A percentile compares a stretch with the other conserved stretches of the same genome.
phyloP scores from a whole-genome alignment of 139 green algal species.

The Chlorella sp. region DNA sequence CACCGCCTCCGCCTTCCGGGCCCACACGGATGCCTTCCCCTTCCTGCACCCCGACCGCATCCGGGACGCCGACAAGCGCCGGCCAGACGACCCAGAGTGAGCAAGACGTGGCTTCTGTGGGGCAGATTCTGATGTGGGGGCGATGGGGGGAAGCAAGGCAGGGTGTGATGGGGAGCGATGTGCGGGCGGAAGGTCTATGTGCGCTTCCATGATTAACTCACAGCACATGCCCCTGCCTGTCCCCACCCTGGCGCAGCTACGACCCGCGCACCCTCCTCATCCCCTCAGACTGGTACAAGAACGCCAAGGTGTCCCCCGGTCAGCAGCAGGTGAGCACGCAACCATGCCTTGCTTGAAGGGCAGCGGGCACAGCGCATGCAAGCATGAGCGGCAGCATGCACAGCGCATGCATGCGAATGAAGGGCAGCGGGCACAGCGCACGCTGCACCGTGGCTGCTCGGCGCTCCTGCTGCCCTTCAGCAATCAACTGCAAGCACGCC shows the following conservation, averaged over 20 bases:
- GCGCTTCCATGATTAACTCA: too few relatives aligned
- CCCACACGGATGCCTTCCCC: slow-evolving; percentile 63
- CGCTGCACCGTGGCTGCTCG: too few relatives aligned
- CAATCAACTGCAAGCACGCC: too few relatives aligned
- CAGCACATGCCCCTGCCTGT: not conserved
- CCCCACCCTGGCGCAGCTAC: slow-evolving; percentile 47
- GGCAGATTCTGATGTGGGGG: not conserved
- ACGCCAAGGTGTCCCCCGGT: slow-evolving; percentile 74
- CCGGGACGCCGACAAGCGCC: slow-evolving; percentile 61
- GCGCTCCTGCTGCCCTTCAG: too few relatives aligned
- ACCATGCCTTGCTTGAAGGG: too few relatives aligned
- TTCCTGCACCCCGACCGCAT: slow-evolving; percentile 79
- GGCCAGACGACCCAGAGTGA: slow-evolving; percentile 71
- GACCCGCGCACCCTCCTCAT: slow-evolving; percentile 86
- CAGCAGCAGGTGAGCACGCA: slow-evolving; percentile 92
- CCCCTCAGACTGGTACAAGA: slow-evolving; percentile 80
- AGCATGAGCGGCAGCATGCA: not conserved
- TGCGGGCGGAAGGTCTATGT: not conserved
- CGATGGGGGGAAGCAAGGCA: not conserved
- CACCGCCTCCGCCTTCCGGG: slow-evolving; percentile 64
- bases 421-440: not conserved
- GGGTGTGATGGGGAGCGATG: not conserved
- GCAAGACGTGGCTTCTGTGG: not conserved
- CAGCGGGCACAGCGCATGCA: not conserved
- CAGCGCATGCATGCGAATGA: not conserved